A percentile compares a stretch with the other conserved stretches of the same genome.
phyloP scores from a whole-genome alignment of 441 rosid genomes.

The Eutrema salsugineum region DNA sequence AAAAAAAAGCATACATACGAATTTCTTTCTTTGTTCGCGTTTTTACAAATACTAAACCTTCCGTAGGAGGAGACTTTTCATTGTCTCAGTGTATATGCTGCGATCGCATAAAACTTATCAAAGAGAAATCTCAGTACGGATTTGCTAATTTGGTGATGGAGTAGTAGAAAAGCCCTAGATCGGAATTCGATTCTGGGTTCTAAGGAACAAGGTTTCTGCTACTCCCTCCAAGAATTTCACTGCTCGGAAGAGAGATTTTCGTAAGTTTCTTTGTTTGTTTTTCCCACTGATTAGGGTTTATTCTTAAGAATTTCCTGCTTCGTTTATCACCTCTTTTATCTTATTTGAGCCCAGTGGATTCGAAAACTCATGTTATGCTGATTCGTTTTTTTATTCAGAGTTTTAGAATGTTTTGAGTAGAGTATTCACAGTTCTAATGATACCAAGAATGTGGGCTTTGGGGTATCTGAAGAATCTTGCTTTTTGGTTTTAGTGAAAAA shows the following conservation, averaged over 20 bases:
- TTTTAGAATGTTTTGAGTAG: not conserved
- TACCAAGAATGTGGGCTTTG: not conserved
- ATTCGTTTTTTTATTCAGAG: not conserved
- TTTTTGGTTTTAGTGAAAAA: conserved; percentile 4
- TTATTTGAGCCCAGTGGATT: not conserved
- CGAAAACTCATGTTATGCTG: not conserved
- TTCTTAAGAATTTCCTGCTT: not conserved
- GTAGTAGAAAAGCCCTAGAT: not conserved
- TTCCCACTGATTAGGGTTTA: not conserved
- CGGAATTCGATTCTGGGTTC: conserved; percentile 15
- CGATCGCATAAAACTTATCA: not conserved
- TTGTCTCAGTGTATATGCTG: not conserved
- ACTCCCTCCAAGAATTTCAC: not conserved
- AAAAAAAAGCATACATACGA: not conserved
- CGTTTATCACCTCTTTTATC: not conserved
- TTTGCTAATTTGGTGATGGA: not conserved
- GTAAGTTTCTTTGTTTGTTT: not conserved
- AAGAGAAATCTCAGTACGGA: conserved; percentile 1
- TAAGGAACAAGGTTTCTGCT: not conserved
- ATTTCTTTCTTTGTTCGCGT: not conserved
- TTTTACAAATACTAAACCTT: not conserved
- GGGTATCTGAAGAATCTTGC: not conserved
- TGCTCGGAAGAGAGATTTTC: not conserved
- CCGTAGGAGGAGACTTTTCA: not conserved
- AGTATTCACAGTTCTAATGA: not conserved